Evolutionary conservation across 441 rosid species (phyloP), one percentile per base, ranked within the genome.

Genomic region (Dalechampia spathulata): DNA sequence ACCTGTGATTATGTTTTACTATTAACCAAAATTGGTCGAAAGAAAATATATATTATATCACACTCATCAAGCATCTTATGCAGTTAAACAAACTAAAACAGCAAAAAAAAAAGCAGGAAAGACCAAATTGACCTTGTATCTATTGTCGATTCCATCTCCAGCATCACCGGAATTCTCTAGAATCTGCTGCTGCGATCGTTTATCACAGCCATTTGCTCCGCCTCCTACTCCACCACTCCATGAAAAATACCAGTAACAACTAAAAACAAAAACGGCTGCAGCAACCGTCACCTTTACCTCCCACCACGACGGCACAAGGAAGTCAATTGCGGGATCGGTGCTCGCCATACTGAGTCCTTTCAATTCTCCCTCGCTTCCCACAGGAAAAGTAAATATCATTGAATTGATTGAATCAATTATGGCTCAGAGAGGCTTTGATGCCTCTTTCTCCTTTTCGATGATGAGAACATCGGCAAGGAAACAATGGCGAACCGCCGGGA

Each of bases 271-370:
- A 13, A 70, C 26, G 17, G 95, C 77, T 30, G 96, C 87, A 7
- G 78, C 90, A 54, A 86, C 56, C 21, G 86, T 74, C 32, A 92
- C 87, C 63, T 85, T 62, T 63, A 89, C 57, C 82, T 92, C 99
- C 99, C 99, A 92, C 80, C 79, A 70, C 2, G 96, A 86, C 34
- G 96, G 99, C 44, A 88, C 55, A 67, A 92, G 66, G 52, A 80
- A 65, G 49, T 72, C 87, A 52, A 72, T 60, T 34, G 66, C 71
- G 44, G 65, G 57, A 50, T 75, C 86, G 48, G 77, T 74, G 85
- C 76, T 72, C 55, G 5, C 7, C 52, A 22, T 4, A 32, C n/a
- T 15, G 28, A 55, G 23, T 52, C 38, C 16, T 34, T 20, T 25
- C 16, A 41, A n/a, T 6, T 30, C 46, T 21, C 20, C 52, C 30